Evolutionary conservation across 768 basidiomycete species (phyloP), one percentile per base, ranked within the genome.

Genomic region (Nidula microcarpa): DNA sequence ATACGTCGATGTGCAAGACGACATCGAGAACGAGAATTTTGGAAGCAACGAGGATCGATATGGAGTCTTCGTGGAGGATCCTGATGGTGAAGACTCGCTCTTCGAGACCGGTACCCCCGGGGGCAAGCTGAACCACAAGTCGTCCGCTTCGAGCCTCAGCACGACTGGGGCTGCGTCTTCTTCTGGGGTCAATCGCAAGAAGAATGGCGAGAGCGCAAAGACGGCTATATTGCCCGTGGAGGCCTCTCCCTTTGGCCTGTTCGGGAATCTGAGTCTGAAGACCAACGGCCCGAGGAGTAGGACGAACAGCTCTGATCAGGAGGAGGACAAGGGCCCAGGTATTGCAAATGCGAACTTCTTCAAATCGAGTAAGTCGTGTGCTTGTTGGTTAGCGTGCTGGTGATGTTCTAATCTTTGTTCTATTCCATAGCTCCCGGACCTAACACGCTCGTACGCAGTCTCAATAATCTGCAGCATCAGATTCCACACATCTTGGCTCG

Each of bases 331-430:
- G 33, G 76, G 76, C 10, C 69, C 87, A 13, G 89, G 87, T 1
- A 82, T 91, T 36, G 88, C 86, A 0, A 85, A 76, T 51, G 76
- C 74, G 1, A 68, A 84, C 60, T 91, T 89, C 67, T 92, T 91
- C 68, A 75, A 75, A 51, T 66, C 82, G 6, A 82, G 87, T 85
- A 51, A 57, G 81, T 67, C 16, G 35, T 16, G 44, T 48, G 53
- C 43, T 43, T 43, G 18, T 47, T 50, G 13, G 7, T 39, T 35
- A 9, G 33, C 14, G n/a, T 9, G 43, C n/a, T 11, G n/a, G 10
- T 18, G 23, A 14, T 30, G 14, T n/a, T 30, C 23, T n/a, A 18
- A 47, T 62, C 11, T 53, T n/a, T 36, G 6, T 33, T 11, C 33
- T 51, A 35, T 55, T 34, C 37, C 49, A 6, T 18, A 81, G 79